phyloP scores from a whole-genome alignment of 495 filamentous ascomycete genomes.

The Daldinia caldariorum region DNA sequence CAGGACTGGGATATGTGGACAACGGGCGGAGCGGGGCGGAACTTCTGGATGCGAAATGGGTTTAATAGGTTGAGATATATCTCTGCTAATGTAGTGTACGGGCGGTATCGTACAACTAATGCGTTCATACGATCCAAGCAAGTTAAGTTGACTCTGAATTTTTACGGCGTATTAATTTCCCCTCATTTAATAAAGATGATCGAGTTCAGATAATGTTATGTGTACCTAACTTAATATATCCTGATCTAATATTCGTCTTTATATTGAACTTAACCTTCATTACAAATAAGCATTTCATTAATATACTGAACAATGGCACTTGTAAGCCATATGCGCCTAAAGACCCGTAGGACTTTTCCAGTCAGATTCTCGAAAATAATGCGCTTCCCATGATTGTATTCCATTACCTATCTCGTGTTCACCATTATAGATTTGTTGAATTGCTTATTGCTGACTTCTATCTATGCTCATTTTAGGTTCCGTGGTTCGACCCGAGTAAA shows the following conservation, averaged over 20 bases:
- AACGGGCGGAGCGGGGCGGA: constrained; percentile 37
- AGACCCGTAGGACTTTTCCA: constrained; percentile 4
- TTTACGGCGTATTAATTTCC: background rate
- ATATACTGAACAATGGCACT: background rate
- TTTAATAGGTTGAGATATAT: background rate
- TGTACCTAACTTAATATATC: background rate
- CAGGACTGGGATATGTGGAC: background rate
- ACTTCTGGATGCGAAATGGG: background rate
- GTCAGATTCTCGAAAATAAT: background rate
- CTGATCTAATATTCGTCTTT: background rate
- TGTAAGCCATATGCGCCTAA: background rate
- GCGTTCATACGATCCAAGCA: background rate
- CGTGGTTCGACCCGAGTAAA: constrained; percentile 33
- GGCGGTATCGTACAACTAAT: constrained; percentile 3
- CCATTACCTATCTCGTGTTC: constrained; percentile 7
- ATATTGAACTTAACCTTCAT: background rate
- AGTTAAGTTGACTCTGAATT: background rate
- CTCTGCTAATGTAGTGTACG: background rate
- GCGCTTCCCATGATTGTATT: background rate
- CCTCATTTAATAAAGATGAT: background rate
- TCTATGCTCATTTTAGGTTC: constrained; percentile 10
- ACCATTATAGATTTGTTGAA: constrained; percentile 3
- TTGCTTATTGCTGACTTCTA: constrained; percentile 3
- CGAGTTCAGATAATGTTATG: background rate
- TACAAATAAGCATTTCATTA: background rate